Evolutionary conservation across 2,329 filamentous ascomycete genomes (phyloP).

Genomic region (Cyphellophora europaea): DNA sequence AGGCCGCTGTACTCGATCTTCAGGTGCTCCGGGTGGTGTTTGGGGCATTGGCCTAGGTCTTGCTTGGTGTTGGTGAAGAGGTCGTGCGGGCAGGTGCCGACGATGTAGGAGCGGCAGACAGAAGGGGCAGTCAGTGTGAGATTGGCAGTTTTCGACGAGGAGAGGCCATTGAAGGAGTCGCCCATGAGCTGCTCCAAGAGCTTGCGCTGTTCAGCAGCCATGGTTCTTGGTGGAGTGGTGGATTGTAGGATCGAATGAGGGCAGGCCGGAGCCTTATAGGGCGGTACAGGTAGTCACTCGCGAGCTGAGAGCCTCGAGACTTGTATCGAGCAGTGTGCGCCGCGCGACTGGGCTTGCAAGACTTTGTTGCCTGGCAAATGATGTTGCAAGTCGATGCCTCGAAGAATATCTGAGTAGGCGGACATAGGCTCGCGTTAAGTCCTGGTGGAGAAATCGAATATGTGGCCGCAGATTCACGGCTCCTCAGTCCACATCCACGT

Average conservation of each 20-base stretch:
- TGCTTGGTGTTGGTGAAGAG: constrained; percentile 99
- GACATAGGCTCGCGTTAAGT: too few relatives aligned
- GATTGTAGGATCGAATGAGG: constrained; percentile 1
- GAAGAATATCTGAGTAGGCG: too few relatives aligned
- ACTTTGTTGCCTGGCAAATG: too few relatives aligned
- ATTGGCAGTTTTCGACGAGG: constrained; percentile 65
- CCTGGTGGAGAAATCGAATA: too few relatives aligned
- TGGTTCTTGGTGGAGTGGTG: constrained; percentile 32
- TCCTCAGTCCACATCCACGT: too few relatives aligned
- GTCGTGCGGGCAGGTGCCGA: constrained; percentile 91
- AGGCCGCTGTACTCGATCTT: constrained; percentile 82
- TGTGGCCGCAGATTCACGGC: too few relatives aligned
- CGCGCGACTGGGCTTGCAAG: too few relatives aligned
- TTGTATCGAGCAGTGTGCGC: too few relatives aligned
- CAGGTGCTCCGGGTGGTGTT: constrained; percentile 77
- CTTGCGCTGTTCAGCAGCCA: constrained; percentile 97
- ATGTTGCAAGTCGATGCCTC: too few relatives aligned
- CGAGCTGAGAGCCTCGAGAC: too few relatives aligned
- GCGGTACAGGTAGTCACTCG: too few relatives aligned
- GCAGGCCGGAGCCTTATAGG: too few relatives aligned
- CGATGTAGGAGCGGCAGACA: constrained; percentile 89
- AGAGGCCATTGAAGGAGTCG: constrained; percentile 69
- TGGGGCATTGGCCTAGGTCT: constrained; percentile 82
- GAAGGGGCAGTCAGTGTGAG: constrained; percentile 85
- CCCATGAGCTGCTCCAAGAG: constrained; percentile 89